Conservation (phyloP, 2,329 filamentous ascomycete species). For the Sporothrix euskadiensis region DNA sequence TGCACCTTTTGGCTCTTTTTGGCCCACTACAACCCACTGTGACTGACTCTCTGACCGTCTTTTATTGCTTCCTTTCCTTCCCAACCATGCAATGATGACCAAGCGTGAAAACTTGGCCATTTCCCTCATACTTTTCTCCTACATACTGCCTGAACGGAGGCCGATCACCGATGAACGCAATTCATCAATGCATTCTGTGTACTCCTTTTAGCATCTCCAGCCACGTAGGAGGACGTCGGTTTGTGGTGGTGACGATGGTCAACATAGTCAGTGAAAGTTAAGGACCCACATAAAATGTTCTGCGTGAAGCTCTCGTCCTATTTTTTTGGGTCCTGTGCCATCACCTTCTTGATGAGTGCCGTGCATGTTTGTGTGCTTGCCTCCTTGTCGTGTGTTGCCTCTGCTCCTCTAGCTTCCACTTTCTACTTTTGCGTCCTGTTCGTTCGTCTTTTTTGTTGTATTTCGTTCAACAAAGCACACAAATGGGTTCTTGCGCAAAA, state of each 20-base stretch:
- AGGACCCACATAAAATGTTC: neutral
- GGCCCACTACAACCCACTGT: neutral
- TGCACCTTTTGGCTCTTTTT: neutral
- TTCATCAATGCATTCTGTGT: constrained; percentile 3
- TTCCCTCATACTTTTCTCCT: neutral
- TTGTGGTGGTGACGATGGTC: neutral
- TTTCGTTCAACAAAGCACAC: constrained; percentile 1
- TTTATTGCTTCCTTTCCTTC: neutral
- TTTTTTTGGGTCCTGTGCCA: neutral
- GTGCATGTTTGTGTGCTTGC: neutral
- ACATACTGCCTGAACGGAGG: too few relatives aligned
- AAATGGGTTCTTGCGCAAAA: neutral
- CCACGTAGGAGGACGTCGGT: neutral
- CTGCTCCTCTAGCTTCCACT: neutral
- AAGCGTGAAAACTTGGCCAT: neutral
- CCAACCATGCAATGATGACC: neutral
- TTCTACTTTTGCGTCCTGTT: constrained; percentile 8
- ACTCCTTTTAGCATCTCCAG: neutral
- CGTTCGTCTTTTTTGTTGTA: neutral
- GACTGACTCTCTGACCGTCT: neutral
- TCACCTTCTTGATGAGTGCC: neutral
- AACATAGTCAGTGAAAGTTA: neutral
- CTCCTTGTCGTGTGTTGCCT: neutral
- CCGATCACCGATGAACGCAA: constrained; percentile 9
- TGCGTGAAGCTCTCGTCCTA: neutral